Conservation (phyloP, 805 yeast genomes). For the Metschnikowia reukaufii region DNA sequence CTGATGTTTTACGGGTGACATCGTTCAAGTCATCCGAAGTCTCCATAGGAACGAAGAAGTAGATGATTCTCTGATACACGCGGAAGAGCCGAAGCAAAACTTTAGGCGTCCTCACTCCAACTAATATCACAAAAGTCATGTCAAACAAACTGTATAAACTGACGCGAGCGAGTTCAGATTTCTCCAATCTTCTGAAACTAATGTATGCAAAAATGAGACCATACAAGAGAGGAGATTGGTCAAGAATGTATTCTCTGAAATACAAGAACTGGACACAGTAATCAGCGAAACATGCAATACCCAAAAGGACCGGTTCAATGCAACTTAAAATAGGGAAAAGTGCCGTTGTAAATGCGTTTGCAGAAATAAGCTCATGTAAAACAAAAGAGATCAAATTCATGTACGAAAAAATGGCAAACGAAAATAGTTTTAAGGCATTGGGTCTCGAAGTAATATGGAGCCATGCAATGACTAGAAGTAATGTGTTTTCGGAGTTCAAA, state of each 20-base stretch:
- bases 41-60: constrained; percentile 16
- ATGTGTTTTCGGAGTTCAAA: constrained; percentile 31
- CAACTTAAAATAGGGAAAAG: constrained; percentile 16
- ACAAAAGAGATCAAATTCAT: constrained; percentile 26
- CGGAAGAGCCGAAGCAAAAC: constrained; percentile 6
- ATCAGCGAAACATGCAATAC: constrained; percentile 16
- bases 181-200: constrained; percentile 17
- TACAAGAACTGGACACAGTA: constrained; percentile 15
- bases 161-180: constrained; percentile 15
- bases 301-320: constrained; percentile 18
- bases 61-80: constrained; percentile 10
- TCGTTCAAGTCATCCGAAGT: constrained; percentile 1
- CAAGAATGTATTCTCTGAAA: constrained; percentile 11
- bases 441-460: constrained; percentile 22
- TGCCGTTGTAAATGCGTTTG: constrained; percentile 15
- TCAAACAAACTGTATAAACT: constrained; percentile 15
- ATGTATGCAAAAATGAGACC: constrained; percentile 17
- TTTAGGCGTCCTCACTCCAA: constrained; percentile 8
- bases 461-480: constrained; percentile 24
- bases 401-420: constrained; percentile 29
- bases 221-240: constrained; percentile 13
- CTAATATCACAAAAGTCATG: constrained; percentile 8
- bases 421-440: constrained; percentile 24
- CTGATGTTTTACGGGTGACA: constrained; percentile 13
- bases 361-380: constrained; percentile 16